Conservation (phyloP, 306 rosid genomes). For the Castanospermum australe region DNA sequence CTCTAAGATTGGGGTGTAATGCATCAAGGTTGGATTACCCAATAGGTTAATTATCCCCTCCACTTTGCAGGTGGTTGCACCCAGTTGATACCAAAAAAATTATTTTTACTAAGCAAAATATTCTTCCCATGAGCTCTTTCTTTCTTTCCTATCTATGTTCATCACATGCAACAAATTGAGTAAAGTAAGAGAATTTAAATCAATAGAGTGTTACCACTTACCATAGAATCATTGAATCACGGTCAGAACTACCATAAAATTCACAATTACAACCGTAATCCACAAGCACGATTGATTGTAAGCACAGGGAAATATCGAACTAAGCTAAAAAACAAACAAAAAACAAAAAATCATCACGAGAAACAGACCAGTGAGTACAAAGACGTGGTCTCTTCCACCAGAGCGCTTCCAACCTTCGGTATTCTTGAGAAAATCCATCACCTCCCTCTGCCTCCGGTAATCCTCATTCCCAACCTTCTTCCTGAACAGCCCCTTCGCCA, state of each 20-base stretch:
- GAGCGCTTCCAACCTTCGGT: conserved; percentile 75
- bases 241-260: background rate
- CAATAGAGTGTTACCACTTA: too few species aligned
- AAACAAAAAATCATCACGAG: background rate
- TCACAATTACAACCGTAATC: background rate
- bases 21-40: too few species aligned
- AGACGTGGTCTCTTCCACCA: conserved; percentile 94
- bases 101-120: too few species aligned
- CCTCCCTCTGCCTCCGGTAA: conserved; percentile 74
- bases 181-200: too few species aligned
- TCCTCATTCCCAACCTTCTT: conserved; percentile 76
- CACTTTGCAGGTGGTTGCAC: too few species aligned
- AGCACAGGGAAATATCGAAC: background rate
- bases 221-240: background rate
- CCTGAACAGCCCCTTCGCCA: conserved; percentile 66
- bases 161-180: too few species aligned
- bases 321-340: background rate
- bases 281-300: background rate
- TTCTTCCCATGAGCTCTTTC: too few species aligned
- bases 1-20: too few species aligned
- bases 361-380: conserved; percentile 83
- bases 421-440: conserved; percentile 63
- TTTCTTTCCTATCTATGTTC: too few species aligned
- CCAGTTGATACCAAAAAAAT: too few species aligned
- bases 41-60: too few species aligned